Conservation (phyloP, 768 basidiomycete species). For the Lactarius sanguifluus region DNA sequence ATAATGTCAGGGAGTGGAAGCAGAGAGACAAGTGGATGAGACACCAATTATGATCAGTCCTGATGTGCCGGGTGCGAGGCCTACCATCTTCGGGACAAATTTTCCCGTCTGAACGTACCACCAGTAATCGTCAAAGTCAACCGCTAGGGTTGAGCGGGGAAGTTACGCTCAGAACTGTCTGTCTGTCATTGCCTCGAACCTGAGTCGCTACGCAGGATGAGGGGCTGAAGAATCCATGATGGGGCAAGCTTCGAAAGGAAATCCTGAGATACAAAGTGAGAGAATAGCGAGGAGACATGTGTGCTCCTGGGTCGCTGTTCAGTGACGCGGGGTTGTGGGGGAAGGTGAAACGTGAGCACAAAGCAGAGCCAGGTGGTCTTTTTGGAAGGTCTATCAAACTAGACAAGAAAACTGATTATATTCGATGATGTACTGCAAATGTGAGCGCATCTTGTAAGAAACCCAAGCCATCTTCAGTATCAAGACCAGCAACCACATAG, state of each 20-base stretch:
- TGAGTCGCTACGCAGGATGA: too few relatives aligned
- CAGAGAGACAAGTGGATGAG: neutral
- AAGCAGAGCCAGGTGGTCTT: slow-evolving; percentile 46
- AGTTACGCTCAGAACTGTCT: too few relatives aligned
- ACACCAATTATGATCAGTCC: slow-evolving; percentile 80
- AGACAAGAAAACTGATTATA: slow-evolving; percentile 17
- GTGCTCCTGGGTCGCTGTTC: slow-evolving; percentile 29
- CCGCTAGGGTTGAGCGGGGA: too few relatives aligned
- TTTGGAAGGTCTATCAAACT: neutral
- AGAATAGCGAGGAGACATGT: slow-evolving; percentile 47
- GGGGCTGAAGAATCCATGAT: too few relatives aligned
- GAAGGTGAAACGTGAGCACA: slow-evolving; percentile 63
- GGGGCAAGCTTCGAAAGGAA: too few relatives aligned
- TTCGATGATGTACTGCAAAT: slow-evolving; percentile 54
- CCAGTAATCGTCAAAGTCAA: too few relatives aligned
- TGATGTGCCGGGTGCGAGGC: slow-evolving; percentile 56
- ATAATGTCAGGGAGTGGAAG: slow-evolving; percentile 9
- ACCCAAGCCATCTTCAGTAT: slow-evolving; percentile 55
- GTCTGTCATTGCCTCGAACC: too few relatives aligned
- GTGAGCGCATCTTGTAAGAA: slow-evolving; percentile 63
- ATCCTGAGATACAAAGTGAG: slow-evolving; percentile 56
- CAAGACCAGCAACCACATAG: slow-evolving; percentile 77
- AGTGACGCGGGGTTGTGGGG: slow-evolving; percentile 62
- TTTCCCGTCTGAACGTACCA: too few relatives aligned
- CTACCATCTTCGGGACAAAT: too few relatives aligned